Evolutionary conservation across 2,329 filamentous ascomycete genomes (phyloP).

Genomic region (Verticillium tricorpus): DNA sequence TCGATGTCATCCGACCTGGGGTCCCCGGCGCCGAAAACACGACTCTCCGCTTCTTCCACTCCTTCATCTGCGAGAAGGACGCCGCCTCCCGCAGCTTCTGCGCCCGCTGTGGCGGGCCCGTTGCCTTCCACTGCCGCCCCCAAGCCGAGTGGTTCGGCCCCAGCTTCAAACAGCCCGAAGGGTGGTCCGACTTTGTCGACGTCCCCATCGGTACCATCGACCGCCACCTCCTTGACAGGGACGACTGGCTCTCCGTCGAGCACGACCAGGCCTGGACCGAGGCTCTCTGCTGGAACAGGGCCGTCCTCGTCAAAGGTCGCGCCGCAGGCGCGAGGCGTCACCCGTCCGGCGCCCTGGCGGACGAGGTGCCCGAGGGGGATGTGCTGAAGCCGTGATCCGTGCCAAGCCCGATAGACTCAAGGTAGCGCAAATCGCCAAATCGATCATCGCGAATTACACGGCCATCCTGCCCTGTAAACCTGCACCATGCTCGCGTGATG

Average conservation of each 20-base stretch:
- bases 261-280: constrained; percentile 2
- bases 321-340: not conserved
- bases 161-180: constrained; percentile 1
- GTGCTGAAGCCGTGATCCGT: not conserved
- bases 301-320: not conserved
- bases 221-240: not conserved
- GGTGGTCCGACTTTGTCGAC: not conserved
- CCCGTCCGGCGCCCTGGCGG: not conserved
- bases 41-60: constrained; percentile 21
- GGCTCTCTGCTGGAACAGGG: not conserved
- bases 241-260: not conserved
- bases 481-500: not conserved
- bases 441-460: not conserved
- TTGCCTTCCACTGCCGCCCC: constrained; percentile 1
- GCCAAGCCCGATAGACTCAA: not conserved
- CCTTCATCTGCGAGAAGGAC: constrained; percentile 7
- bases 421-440: not conserved
- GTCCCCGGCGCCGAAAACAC: constrained; percentile 7
- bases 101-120: constrained; percentile 16
- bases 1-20: constrained; percentile 13
- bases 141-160: constrained; percentile 2
- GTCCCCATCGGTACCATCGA: constrained; percentile 1
- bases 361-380: not conserved
- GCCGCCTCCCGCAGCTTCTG: constrained; percentile 19
- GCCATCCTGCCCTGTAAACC: not conserved